Conservation (phyloP, 257 asterid species). For the Jaltomata sinuosa region DNA sequence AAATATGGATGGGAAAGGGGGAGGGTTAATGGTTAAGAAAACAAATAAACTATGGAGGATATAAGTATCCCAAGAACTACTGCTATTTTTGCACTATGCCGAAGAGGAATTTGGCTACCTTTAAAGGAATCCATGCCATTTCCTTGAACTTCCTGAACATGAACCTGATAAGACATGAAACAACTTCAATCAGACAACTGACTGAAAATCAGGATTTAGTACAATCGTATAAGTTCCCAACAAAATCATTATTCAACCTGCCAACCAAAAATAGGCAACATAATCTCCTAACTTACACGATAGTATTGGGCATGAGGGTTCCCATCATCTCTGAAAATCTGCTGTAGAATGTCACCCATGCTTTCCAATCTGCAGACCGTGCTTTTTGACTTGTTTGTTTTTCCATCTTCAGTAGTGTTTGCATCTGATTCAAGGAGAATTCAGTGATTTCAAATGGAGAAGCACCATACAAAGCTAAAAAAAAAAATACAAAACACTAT, state of each 20-base stretch:
- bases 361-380: slow-evolving; percentile 62
- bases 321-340: slow-evolving; percentile 55
- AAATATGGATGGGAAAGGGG: neutral
- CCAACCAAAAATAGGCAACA: neutral
- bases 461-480: neutral
- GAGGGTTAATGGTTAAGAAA: neutral
- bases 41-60: neutral
- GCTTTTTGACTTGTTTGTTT: slow-evolving; percentile 49
- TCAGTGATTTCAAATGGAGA: neutral
- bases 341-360: slow-evolving; percentile 69
- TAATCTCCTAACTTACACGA: slow-evolving; percentile 49
- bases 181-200: slow-evolving; percentile 10
- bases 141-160: slow-evolving; percentile 75
- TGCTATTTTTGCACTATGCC: slow-evolving; percentile 1
- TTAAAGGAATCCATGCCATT: slow-evolving; percentile 41
- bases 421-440: slow-evolving; percentile 40
- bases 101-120: slow-evolving; percentile 33
- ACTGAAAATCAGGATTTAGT: neutral
- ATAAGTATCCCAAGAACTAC: neutral
- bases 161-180: slow-evolving; percentile 49
- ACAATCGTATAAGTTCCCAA: neutral
- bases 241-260: neutral
- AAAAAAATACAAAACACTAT: neutral
- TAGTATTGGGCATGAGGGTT: slow-evolving; percentile 76
- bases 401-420: slow-evolving; percentile 42